Evolutionary conservation across 257 asterid genomes (phyloP).

Genomic region (Solanum chmielewskii): DNA sequence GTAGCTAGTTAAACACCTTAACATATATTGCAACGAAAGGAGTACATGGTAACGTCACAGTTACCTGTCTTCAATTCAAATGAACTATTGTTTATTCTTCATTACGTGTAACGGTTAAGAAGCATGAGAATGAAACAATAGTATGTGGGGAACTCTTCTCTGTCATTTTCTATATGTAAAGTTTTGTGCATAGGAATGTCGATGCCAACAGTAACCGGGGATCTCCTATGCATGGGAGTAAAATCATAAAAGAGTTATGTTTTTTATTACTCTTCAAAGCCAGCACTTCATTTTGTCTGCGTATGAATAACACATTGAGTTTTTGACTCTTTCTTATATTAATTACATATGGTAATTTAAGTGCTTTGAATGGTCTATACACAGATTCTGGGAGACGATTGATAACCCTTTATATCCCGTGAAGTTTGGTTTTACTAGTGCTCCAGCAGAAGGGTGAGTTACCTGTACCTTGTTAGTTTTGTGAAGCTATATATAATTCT

Average conservation of each 20-base stretch:
- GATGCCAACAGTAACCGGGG: background rate
- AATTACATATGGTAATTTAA: background rate
- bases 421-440: slow-evolving; percentile 50
- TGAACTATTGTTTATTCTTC: background rate
- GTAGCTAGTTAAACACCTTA: background rate
- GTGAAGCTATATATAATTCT: background rate
- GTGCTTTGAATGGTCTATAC: background rate
- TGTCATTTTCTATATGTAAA: background rate
- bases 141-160: background rate
- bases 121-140: background rate
- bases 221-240: background rate
- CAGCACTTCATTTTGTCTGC: background rate
- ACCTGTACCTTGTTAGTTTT: background rate
- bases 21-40: background rate
- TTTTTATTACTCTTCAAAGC: background rate
- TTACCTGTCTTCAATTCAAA: background rate
- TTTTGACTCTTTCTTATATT: background rate
- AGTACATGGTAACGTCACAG: background rate
- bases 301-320: background rate
- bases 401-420: slow-evolving; percentile 60
- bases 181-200: background rate
- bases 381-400: slow-evolving; percentile 76
- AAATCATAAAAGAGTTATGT: background rate
- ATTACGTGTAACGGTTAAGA: background rate
- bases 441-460: slow-evolving; percentile 76